A percentile compares a stretch with the other conserved stretches of the same genome.
These are phyloP conservation scores for Pulveroboletus ravenelii DNA, from an alignment of 768 basidiomycete genomes.

Conservation along the genomic window DNA sequence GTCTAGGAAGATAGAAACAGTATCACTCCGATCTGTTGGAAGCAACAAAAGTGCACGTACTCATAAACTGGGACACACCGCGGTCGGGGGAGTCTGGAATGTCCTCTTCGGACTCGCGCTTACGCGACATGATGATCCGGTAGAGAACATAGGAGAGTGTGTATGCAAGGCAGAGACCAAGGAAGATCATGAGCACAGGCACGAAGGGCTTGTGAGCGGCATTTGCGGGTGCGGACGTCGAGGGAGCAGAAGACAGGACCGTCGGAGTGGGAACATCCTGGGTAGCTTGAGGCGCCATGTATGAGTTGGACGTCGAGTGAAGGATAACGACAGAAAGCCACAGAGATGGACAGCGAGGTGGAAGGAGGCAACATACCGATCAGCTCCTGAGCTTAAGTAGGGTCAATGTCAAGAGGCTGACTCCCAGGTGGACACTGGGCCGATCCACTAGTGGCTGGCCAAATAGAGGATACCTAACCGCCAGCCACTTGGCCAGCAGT, in stretches of 20 bases:
- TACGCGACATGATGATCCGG: slow-evolving; percentile 19
- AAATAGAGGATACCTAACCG: background rate
- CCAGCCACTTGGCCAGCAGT: background rate
- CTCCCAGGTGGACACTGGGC: background rate
- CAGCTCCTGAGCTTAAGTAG: slow-evolving; percentile 4
- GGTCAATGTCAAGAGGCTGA: slow-evolving; percentile 18
- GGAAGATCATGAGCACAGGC: slow-evolving; percentile 21
- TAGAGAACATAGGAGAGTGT: slow-evolving; percentile 26
- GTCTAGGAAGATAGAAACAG: slow-evolving; percentile 5
- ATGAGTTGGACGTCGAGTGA: background rate
- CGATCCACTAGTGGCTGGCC: slow-evolving; percentile 7
- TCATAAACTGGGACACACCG: slow-evolving; percentile 27
- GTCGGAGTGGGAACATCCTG: background rate
- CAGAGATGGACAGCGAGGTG: slow-evolving; percentile 3
- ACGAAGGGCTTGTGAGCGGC: slow-evolving; percentile 7
- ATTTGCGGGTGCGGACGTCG: slow-evolving; percentile 1
- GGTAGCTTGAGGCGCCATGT: slow-evolving; percentile 25
- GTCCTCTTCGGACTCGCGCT: slow-evolving; percentile 9
- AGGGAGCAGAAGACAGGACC: background rate
- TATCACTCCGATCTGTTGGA: background rate
- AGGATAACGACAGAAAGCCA: slow-evolving; percentile 9
- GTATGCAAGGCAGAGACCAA: slow-evolving; percentile 25
- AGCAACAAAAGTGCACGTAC: slow-evolving; percentile 5
- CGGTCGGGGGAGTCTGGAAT: slow-evolving; percentile 20
- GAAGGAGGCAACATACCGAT: slow-evolving; percentile 10